Conservation (phyloP, 164 flowering plant species). For the Chimonanthus praecox region DNA sequence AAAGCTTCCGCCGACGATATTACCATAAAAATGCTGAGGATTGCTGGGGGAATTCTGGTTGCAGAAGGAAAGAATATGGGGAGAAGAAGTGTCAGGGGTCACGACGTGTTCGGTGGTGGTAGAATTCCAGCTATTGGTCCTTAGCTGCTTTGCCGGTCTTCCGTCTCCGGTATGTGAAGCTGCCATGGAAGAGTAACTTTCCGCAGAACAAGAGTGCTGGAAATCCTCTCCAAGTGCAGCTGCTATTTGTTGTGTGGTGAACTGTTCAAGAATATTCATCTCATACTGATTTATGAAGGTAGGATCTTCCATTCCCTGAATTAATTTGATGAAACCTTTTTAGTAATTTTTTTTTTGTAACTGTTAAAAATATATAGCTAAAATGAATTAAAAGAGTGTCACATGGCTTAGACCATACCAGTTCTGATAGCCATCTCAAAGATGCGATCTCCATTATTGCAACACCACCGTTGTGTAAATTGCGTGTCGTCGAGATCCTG, state of each 20-base stretch:
- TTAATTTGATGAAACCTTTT: not conserved
- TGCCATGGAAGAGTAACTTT: conserved; percentile 20
- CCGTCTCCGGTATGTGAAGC: conserved; percentile 6
- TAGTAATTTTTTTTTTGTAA: too few relatives aligned
- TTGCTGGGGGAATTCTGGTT: conserved; percentile 12
- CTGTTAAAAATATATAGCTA: too few relatives aligned
- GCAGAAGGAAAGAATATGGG: conserved; percentile 25
- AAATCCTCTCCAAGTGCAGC: conserved; percentile 42
- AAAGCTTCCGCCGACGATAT: not conserved
- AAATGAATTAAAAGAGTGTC: too few relatives aligned
- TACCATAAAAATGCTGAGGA: conserved; percentile 6
- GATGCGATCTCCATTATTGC: conserved; percentile 38
- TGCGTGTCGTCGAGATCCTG: not conserved
- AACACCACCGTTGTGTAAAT: not conserved
- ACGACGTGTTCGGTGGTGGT: conserved; percentile 19
- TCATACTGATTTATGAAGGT: conserved; percentile 37
- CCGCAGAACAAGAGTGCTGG: conserved; percentile 21
- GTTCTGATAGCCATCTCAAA: conserved; percentile 29
- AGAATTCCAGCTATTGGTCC: conserved; percentile 42
- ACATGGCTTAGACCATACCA: conserved; percentile 21
- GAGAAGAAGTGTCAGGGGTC: conserved; percentile 25
- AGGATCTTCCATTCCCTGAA: conserved; percentile 52
- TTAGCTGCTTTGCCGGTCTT: conserved; percentile 47
- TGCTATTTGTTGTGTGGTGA: conserved; percentile 31
- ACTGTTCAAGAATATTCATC: conserved; percentile 38